phyloP scores from a whole-genome alignment of 1,284 basidiomycete genomes.

The Melampsora larici-populina region DNA sequence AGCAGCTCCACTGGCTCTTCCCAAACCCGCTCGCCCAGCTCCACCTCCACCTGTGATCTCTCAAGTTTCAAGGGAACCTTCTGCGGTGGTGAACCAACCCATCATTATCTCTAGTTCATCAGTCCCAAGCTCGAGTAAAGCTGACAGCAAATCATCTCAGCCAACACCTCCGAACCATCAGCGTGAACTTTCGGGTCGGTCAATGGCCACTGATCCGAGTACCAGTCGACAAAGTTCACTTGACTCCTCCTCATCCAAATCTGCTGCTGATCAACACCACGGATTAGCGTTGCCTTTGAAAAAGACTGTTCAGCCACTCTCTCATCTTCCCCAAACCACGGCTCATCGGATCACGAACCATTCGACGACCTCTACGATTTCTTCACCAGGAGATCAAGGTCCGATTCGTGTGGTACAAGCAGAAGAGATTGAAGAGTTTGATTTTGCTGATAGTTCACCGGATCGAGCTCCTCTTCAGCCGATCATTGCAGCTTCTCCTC shows the following conservation, averaged over 20 bases:
- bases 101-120: not conserved
- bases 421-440: constrained; percentile 42
- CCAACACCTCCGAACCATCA: too few relatives aligned
- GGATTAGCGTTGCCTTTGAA: constrained; percentile 11
- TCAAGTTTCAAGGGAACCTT: not conserved
- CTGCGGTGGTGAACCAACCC: not conserved
- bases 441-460: constrained; percentile 39
- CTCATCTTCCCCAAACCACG: not conserved
- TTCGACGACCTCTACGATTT: not conserved
- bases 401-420: constrained; percentile 34
- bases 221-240: not conserved
- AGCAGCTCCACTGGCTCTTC: constrained; percentile 12
- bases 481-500: constrained; percentile 11
- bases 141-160: not conserved
- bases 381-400: constrained; percentile 30
- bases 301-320: constrained; percentile 9
- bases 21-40: constrained; percentile 1
- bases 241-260: not conserved
- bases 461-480: constrained; percentile 36
- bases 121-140: not conserved
- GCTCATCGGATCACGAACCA: not conserved
- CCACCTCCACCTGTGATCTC: constrained; percentile 11
- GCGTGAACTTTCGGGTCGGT: too few relatives aligned
- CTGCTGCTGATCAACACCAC: not conserved
- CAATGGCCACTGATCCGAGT: too few relatives aligned